Conservation (phyloP, 1,284 basidiomycete genomes). For the Meripilus lineatus region DNA sequence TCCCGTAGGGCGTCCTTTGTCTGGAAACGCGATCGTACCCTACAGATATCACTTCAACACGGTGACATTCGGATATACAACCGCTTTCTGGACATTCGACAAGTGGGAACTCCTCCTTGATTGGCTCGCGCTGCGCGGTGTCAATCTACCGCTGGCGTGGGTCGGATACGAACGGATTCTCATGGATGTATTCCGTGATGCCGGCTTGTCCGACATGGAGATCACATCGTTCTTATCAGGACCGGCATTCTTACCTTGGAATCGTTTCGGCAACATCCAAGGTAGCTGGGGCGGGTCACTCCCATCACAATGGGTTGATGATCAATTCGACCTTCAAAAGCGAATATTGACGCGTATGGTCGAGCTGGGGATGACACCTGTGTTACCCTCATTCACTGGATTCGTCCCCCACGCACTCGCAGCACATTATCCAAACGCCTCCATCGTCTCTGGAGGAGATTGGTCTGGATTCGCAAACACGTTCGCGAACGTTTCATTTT, state of each 20-base stretch:
- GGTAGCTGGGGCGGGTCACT: conserved; percentile 34
- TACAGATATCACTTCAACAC: conserved; percentile 40
- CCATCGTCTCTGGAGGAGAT: conserved; percentile 31
- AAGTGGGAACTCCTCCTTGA: conserved; percentile 41
- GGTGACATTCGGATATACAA: conserved; percentile 39
- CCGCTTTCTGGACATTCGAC: conserved; percentile 36
- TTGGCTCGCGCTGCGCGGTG: conserved; percentile 40
- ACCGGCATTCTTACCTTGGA: conserved; percentile 41
- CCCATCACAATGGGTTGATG: conserved; percentile 33
- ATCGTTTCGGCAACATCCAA: conserved; percentile 40
- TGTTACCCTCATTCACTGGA: conserved; percentile 40
- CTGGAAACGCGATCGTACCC: conserved; percentile 31
- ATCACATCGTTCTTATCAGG: conserved; percentile 34
- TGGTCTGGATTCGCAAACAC: conserved; percentile 31
- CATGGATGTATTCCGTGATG: conserved; percentile 33
- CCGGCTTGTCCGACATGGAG: conserved; percentile 32
- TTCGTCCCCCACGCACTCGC: conserved; percentile 35
- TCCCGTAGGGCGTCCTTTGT: conserved; percentile 25
- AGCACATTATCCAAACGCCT: conserved; percentile 31
- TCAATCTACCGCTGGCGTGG: conserved; percentile 41
- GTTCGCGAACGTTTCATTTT: conserved; percentile 35
- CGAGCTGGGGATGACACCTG: conserved; percentile 41
- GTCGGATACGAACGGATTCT: conserved; percentile 38
- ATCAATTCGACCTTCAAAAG: conserved; percentile 36
- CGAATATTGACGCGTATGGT: conserved; percentile 36